Evolutionary conservation across 768 basidiomycete genomes (phyloP).

Genomic region (Tephrocybe sp.): DNA sequence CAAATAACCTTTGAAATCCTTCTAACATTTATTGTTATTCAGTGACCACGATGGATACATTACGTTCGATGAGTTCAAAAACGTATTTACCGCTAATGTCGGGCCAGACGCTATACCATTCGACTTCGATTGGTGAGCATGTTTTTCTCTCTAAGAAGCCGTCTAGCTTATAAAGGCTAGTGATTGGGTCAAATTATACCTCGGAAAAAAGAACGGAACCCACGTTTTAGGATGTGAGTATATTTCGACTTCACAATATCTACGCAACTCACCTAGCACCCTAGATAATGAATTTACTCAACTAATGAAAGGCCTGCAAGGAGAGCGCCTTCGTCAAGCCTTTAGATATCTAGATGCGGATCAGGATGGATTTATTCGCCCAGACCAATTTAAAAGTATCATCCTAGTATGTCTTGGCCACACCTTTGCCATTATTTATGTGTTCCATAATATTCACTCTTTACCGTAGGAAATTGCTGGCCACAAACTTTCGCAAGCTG

Average conservation of each 20-base stretch:
- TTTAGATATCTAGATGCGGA: conserved; percentile 90
- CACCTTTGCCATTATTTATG: neutral
- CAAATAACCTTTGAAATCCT: neutral
- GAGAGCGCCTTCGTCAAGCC: conserved; percentile 94
- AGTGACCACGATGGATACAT: conserved; percentile 93
- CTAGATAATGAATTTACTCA: conserved; percentile 96
- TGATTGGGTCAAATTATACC: conserved; percentile 95
- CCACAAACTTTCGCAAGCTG: conserved; percentile 93
- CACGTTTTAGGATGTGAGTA: conserved; percentile 89
- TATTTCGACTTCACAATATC: neutral
- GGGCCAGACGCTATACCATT: conserved; percentile 85
- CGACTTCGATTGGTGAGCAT: conserved; percentile 81
- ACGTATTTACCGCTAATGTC: conserved; percentile 80
- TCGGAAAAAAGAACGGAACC: conserved; percentile 88
- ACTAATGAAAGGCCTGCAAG: conserved; percentile 97
- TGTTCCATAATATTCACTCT: conserved; percentile 2
- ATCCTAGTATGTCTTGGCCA: conserved; percentile 65
- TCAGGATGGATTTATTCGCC: conserved; percentile 90
- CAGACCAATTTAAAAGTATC: conserved; percentile 93
- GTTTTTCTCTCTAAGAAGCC: neutral
- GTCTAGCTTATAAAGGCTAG: conserved; percentile 30
- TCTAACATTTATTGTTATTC: conserved; percentile 15
- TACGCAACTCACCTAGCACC: neutral
- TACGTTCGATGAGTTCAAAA: conserved; percentile 93
- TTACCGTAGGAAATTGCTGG: conserved; percentile 84